These are phyloP conservation scores for Raddia guianensis DNA, from an alignment of 176 grass and related monocot genomes.

Conservation along the genomic window DNA sequence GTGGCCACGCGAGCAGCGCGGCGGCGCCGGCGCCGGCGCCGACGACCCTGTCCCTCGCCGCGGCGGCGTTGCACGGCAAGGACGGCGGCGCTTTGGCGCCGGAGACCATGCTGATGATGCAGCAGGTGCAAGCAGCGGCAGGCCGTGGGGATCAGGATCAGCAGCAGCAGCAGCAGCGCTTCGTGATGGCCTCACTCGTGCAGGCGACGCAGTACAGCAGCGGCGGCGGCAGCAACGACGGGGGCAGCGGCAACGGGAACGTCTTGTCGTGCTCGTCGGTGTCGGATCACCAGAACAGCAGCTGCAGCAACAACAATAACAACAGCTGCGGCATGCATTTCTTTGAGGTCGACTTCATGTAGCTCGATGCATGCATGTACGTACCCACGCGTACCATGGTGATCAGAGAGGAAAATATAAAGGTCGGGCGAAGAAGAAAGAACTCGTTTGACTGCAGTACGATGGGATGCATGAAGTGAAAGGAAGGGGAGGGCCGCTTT, in stretches of 20 bases:
- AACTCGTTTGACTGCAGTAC: slow-evolving; percentile 31
- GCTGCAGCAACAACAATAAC: slow-evolving; percentile 25
- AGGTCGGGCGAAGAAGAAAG: neutral
- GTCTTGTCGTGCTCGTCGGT: slow-evolving; percentile 47
- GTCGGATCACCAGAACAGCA: slow-evolving; percentile 44
- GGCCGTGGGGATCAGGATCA: too few species aligned
- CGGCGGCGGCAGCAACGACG: neutral
- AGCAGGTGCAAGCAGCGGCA: neutral
- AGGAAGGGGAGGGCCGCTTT: slow-evolving; percentile 20
- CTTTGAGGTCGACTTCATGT: slow-evolving; percentile 65
- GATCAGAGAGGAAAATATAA: neutral
- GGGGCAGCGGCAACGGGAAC: slow-evolving; percentile 8
- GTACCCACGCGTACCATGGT: neutral
- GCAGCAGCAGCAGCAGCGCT: slow-evolving; percentile 6
- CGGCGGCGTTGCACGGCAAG: neutral
- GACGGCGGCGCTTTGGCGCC: neutral
- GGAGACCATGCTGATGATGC: slow-evolving; percentile 24
- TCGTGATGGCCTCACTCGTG: slow-evolving; percentile 25
- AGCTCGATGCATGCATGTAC: slow-evolving; percentile 9
- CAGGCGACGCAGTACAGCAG: slow-evolving; percentile 8
- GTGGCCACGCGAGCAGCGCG: slow-evolving; percentile 23
- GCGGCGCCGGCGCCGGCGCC: slow-evolving; percentile 20
- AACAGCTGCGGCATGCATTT: slow-evolving; percentile 39
- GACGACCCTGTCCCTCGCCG: slow-evolving; percentile 39
- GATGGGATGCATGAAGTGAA: slow-evolving; percentile 18